Evolutionary conservation across 352 stramenopile genomes (phyloP).

Genomic region (Phytopythium cucurbitacearum): DNA sequence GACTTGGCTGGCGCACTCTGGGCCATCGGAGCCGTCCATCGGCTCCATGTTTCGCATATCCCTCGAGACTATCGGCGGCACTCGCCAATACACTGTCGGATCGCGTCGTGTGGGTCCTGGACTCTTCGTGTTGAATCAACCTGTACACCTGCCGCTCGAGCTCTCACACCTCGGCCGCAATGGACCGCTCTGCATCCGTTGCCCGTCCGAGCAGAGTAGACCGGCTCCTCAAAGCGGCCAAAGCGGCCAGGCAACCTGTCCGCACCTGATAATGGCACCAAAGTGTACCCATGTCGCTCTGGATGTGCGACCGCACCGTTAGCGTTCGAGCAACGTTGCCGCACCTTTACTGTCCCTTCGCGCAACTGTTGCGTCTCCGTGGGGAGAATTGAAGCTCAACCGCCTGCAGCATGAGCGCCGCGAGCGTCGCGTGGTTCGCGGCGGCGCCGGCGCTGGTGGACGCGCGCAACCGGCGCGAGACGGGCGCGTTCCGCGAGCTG

Average conservation of each 20-base stretch:
- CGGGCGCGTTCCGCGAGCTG: conserved; percentile 47
- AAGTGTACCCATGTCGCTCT: too few relatives aligned
- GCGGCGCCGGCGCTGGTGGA: conserved; percentile 52
- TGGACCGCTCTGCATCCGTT: conserved; percentile 17
- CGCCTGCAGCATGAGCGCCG: neutral
- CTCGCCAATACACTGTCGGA: conserved; percentile 8
- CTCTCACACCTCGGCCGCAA: conserved; percentile 7
- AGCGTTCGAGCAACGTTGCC: neutral
- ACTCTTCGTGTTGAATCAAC: conserved; percentile 6
- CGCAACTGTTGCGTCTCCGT: neutral
- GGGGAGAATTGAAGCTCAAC: neutral
- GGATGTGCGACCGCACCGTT: too few relatives aligned
- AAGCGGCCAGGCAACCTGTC: too few relatives aligned
- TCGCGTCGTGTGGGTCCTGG: conserved; percentile 12
- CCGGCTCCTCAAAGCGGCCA: neutral
- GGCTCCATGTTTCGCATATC: conserved; percentile 9
- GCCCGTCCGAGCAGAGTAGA: conserved; percentile 15
- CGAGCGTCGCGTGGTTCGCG: conserved; percentile 19
- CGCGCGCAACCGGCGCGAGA: conserved; percentile 59
- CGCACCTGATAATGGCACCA: too few relatives aligned
- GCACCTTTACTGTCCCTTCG: neutral
- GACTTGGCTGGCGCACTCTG: conserved; percentile 10
- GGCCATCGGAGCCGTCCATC: conserved; percentile 4
- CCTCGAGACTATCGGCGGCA: neutral
- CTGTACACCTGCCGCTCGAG: conserved; percentile 17